Evolutionary conservation across 2,329 filamentous ascomycete species (phyloP).

Genomic region (Cryphonectria naterciae): DNA sequence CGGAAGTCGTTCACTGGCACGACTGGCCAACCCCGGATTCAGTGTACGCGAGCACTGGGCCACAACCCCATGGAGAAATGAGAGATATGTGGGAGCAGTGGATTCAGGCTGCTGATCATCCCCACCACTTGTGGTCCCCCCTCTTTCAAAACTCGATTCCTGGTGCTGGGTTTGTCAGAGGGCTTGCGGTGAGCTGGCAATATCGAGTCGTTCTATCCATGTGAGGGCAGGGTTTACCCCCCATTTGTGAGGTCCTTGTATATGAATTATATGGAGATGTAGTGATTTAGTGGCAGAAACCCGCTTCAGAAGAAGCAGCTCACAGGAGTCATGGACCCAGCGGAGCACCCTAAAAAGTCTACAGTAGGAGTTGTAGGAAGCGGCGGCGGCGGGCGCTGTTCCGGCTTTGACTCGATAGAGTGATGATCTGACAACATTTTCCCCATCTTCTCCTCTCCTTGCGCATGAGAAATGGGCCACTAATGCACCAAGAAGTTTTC

Average conservation of each 20-base stretch:
- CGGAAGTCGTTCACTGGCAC: not conserved
- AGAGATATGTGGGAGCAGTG: not conserved
- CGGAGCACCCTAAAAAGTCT: not conserved
- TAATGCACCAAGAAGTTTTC: not conserved
- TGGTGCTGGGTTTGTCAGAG: not conserved
- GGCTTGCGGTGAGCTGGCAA: not conserved
- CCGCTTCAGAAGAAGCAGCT: not conserved
- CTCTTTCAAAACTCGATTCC: not conserved
- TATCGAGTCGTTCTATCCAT: not conserved
- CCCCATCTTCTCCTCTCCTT: not conserved
- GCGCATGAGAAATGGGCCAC: not conserved
- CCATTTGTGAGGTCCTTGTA: not conserved
- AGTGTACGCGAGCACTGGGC: not conserved
- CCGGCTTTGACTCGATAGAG: not conserved
- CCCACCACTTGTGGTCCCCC: not conserved
- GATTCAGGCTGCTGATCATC: not conserved
- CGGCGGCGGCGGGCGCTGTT: not conserved
- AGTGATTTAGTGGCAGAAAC: too few relatives aligned
- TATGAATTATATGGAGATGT: not conserved
- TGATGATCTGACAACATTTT: not conserved
- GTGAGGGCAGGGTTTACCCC: not conserved
- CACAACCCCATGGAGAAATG: not conserved
- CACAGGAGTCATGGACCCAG: not conserved
- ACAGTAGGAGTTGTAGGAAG: not conserved
- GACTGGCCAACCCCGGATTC: not conserved